phyloP scores from a whole-genome alignment of 257 asterid genomes.

The Cynanchum wilfordii region DNA sequence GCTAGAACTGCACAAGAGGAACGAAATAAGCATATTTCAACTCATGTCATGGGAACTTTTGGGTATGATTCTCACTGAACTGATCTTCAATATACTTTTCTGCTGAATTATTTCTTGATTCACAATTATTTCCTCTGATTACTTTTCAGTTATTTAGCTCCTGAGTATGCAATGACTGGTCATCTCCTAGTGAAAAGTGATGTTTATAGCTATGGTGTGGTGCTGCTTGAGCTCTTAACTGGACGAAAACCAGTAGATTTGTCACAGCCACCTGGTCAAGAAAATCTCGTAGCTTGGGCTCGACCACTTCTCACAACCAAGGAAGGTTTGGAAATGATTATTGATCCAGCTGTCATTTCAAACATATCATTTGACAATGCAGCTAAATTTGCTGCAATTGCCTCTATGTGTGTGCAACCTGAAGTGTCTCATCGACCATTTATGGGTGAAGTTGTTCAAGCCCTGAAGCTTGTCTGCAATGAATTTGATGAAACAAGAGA shows the following conservation, averaged over 20 bases:
- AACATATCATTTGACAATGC: constrained; percentile 41
- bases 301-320: constrained; percentile 63
- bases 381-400: constrained; percentile 76
- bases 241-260: constrained; percentile 89
- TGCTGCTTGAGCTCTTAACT: constrained; percentile 82
- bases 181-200: constrained; percentile 95
- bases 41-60: constrained; percentile 97
- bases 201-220: constrained; percentile 94
- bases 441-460: constrained; percentile 99
- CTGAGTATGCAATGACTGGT: constrained; percentile 98
- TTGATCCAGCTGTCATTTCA: constrained; percentile 46
- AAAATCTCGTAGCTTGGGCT: constrained; percentile 86
- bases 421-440: constrained; percentile 95
- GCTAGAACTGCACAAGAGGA: constrained; percentile 85
- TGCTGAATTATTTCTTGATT: neutral
- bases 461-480: constrained; percentile 78
- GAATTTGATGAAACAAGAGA: constrained; percentile 64
- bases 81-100: neutral
- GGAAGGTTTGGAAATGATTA: constrained; percentile 57
- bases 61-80: constrained; percentile 46
- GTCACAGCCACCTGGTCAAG: constrained; percentile 87
- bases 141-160: constrained; percentile 74
- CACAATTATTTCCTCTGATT: neutral
- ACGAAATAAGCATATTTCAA: constrained; percentile 64
- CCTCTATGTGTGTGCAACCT: constrained; percentile 96